phyloP scores from a whole-genome alignment of 768 basidiomycete genomes.

The Suillus decipiens region DNA sequence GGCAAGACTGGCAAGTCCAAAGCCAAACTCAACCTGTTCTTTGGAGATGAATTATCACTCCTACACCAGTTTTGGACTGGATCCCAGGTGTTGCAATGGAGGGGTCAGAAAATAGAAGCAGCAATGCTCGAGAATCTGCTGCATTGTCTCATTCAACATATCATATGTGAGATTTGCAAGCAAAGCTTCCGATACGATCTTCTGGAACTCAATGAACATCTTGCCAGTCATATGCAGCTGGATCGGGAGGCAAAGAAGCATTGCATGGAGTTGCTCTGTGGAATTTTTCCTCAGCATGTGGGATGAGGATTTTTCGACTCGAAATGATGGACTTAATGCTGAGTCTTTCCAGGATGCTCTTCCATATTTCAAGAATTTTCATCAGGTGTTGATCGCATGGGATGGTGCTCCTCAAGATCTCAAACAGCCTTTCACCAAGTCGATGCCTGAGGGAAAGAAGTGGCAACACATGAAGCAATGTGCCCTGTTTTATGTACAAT shows the following conservation, averaged over 20 bases:
- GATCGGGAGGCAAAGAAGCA: not conserved
- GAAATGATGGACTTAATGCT: constrained; percentile 1
- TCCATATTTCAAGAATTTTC: not conserved
- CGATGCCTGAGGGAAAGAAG: not conserved
- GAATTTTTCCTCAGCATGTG: constrained; percentile 1
- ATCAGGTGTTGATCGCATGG: not conserved
- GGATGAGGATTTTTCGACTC: not conserved
- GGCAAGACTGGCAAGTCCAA: constrained; percentile 1
- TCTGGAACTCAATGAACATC: not conserved
- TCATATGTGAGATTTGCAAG: not conserved
- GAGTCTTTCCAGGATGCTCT: not conserved
- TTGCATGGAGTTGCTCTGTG: not conserved
- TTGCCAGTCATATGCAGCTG: not conserved
- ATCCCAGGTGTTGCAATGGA: constrained; percentile 1
- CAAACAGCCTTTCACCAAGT: not conserved
- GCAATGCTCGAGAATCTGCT: not conserved
- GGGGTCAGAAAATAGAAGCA: not conserved
- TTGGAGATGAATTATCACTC: not conserved
- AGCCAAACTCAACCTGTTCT: not conserved
- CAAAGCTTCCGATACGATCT: not conserved
- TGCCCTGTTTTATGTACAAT: not conserved
- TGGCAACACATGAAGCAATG: not conserved
- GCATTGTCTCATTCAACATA: not conserved
- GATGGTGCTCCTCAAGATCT: not conserved
- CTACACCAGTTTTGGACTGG: not conserved